A percentile compares a stretch with the other conserved stretches of the same genome.
Evolutionary conservation across 2,329 filamentous ascomycete genomes (phyloP).

Genomic region (Fusarium sp.): DNA sequence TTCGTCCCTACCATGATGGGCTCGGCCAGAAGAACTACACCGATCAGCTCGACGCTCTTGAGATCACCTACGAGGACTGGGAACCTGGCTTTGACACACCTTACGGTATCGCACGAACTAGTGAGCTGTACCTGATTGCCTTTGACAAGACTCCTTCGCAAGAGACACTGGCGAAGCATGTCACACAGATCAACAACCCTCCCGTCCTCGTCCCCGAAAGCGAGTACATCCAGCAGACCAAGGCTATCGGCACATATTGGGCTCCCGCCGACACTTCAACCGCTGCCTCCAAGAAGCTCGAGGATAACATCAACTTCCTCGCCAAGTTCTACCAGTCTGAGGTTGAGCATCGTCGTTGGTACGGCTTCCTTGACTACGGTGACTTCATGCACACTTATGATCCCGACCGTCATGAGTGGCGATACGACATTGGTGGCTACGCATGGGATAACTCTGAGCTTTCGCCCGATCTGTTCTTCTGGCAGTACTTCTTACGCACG

Average conservation of each 20-base stretch:
- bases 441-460: conserved; percentile 74
- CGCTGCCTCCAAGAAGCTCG: conserved; percentile 51
- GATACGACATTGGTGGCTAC: conserved; percentile 71
- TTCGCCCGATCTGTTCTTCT: conserved; percentile 70
- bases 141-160: conserved; percentile 64
- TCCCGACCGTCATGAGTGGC: conserved; percentile 66
- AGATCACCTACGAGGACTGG: conserved; percentile 73
- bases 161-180: conserved; percentile 56
- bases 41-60: conserved; percentile 67
- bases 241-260: conserved; percentile 68
- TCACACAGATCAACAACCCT: conserved; percentile 60
- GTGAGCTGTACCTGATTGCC: conserved; percentile 63
- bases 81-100: conserved; percentile 65
- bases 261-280: conserved; percentile 49
- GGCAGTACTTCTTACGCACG: conserved; percentile 70
- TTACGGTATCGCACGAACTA: conserved; percentile 67
- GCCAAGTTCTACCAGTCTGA: conserved; percentile 66
- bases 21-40: conserved; percentile 65
- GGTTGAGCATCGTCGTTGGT: conserved; percentile 68
- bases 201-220: conserved; percentile 62
- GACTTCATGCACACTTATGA: conserved; percentile 74
- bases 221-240: conserved; percentile 60
- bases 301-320: conserved; percentile 65
- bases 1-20: conserved; percentile 68
- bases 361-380: conserved; percentile 71